Base-by-base conservation (phyloP, 139 green algal genomes). In the Volvox reticuliferus region DNA sequence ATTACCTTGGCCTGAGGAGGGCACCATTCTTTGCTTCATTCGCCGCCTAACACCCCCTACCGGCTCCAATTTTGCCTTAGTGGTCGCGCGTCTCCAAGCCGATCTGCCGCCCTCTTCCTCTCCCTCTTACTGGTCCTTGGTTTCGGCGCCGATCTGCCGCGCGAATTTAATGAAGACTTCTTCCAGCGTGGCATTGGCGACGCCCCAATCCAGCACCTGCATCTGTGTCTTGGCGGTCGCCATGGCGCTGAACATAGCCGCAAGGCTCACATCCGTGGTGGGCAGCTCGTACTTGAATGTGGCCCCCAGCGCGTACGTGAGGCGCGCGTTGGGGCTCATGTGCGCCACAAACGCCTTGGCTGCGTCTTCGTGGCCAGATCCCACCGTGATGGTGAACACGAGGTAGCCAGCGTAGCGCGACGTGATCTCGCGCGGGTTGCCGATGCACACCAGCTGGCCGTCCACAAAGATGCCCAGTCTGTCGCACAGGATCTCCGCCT, bases 161-260 rank as follows among this genome's bases (percentile, higher is more conserved):
- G 94, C 94, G 79, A 95, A 94, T 81, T 94, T 93, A 81, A 96
- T 96, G 79, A 96, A 99, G 19, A 99, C 97, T 85, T 99, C 97
- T 92, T 99, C 98, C 79, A 99, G 96, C 24, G 96, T 98, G 12
- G 97, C 98, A 84, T 98, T 98, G 87, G 94, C 94, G 26, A 99
- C 95, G 19, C 95, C 97, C 97, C 97, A 99, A 79, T 99, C 97
- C 36, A 97, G 69, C 69, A 89, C 85, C 73, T 84, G 32, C 86
- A 90, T 83, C 65, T 85, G 61, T 21, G 80, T 30, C 88, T 96
- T 95, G 22, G 91, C 90, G 2, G 63, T 35, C 28, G 94, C 92
- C 94, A 98, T 96, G n/a, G 90, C 89, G 35, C 79, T 79, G 86
- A 98, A 98, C n/a, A 98, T 94, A 3, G 32, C 89, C 50, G 93